phyloP scores from a whole-genome alignment of 2,329 filamentous ascomycete genomes.

The Trichoderma asperellum region DNA sequence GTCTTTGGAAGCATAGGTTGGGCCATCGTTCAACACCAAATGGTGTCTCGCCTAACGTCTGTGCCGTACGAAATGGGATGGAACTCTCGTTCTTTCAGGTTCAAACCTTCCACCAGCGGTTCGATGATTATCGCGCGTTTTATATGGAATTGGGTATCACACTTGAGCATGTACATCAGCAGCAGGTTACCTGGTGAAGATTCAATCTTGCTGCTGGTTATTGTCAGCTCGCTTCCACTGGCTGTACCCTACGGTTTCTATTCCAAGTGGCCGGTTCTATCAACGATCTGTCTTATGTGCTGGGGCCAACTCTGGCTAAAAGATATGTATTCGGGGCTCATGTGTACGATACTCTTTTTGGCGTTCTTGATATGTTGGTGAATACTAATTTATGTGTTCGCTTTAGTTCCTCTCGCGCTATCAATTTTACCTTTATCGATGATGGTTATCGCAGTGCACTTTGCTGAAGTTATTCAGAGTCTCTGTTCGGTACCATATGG shows the following conservation, averaged over 20 bases:
- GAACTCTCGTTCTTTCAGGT: background rate
- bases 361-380: background rate
- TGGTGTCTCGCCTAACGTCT: background rate
- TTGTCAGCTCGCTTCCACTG: background rate
- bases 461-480: background rate
- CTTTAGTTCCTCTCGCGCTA: background rate
- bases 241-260: background rate
- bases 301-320: background rate
- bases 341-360: background rate
- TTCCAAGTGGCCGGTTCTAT: background rate
- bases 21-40: background rate
- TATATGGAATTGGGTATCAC: background rate
- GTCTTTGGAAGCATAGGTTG: background rate
- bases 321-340: background rate
- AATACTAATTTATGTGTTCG: background rate
- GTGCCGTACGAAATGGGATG: background rate
- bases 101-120: background rate
- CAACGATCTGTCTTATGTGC: background rate
- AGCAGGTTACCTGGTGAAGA: background rate
- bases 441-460: background rate
- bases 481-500: background rate
- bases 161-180: background rate
- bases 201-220: background rate
- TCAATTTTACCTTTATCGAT: background rate
- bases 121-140: background rate